Evolutionary conservation across 2,329 filamentous ascomycete genomes (phyloP).

Genomic region (Hortaea werneckii): DNA sequence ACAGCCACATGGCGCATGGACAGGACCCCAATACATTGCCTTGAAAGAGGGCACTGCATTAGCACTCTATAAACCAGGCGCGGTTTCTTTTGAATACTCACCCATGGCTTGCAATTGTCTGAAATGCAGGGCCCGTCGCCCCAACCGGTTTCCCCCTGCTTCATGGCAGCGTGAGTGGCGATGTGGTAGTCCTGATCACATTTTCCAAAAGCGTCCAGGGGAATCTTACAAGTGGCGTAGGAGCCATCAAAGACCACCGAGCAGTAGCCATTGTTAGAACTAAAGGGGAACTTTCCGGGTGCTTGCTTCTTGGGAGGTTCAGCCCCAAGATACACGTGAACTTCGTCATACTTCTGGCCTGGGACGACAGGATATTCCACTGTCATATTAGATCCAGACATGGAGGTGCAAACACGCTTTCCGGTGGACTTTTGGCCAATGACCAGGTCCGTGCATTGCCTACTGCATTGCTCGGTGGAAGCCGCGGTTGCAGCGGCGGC

Average conservation of each 20-base stretch:
- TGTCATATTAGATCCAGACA: not conserved
- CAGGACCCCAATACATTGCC: not conserved
- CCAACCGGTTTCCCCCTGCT: not conserved
- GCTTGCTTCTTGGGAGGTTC: not conserved
- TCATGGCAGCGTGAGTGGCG: not conserved
- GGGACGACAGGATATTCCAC: not conserved
- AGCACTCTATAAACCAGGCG: not conserved
- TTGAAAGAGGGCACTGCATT: not conserved
- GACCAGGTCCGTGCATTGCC: conserved; percentile 4
- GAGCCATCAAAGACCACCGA: not conserved
- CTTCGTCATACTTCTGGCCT: not conserved
- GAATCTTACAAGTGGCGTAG: not conserved
- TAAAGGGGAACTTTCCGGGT: not conserved
- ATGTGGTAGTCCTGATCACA: not conserved
- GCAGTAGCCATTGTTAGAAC: not conserved
- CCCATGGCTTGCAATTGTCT: not conserved
- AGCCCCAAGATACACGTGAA: not conserved
- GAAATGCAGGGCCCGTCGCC: not conserved
- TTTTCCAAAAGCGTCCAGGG: not conserved
- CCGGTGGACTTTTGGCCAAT: not conserved
- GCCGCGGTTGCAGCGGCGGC: conserved; percentile 6
- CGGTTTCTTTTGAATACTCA: not conserved
- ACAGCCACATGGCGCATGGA: too few species aligned
- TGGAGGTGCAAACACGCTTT: not conserved
- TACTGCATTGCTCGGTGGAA: not conserved